Conservation (phyloP, 202 grass and related monocot genomes). For the Panicum virgatum region DNA sequence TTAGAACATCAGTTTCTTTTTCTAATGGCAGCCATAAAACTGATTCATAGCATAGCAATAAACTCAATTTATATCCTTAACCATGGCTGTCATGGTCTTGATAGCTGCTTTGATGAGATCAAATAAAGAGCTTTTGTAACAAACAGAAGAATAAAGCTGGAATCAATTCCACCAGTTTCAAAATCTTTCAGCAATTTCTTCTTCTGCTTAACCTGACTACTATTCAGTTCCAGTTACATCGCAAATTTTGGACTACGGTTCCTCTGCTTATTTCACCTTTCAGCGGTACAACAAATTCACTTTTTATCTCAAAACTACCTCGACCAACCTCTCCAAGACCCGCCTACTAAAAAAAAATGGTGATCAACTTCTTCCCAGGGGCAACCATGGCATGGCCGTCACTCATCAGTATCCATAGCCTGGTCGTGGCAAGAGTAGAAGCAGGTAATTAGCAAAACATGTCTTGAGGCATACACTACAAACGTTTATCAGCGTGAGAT, state of each 20-base stretch:
- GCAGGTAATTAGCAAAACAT: background rate
- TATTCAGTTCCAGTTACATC: conserved; percentile 31
- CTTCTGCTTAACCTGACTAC: background rate
- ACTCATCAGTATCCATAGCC: conserved; percentile 78
- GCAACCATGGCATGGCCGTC: background rate
- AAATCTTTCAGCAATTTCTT: conserved; percentile 8
- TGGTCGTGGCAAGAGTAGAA: conserved; percentile 17
- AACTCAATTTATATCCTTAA: too few relatives aligned
- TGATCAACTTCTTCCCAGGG: background rate
- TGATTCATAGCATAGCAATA: too few relatives aligned
- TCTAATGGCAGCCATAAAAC: too few relatives aligned
- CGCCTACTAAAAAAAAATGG: conserved; percentile 49
- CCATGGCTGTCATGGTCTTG: too few relatives aligned
- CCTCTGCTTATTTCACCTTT: conserved; percentile 34
- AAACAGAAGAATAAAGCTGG: background rate
- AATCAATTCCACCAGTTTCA: background rate
- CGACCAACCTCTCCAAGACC: conserved; percentile 13
- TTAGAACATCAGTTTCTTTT: too few relatives aligned
- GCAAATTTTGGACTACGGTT: conserved; percentile 9
- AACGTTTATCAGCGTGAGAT: too few relatives aligned
- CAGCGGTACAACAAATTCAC: background rate
- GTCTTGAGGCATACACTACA: too few relatives aligned
- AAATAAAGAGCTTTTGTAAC: too few relatives aligned
- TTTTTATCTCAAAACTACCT: conserved; percentile 21
- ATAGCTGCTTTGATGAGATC: too few relatives aligned